Conservation (phyloP, 2,329 filamentous ascomycete genomes). For the Diaporthe batatas region DNA sequence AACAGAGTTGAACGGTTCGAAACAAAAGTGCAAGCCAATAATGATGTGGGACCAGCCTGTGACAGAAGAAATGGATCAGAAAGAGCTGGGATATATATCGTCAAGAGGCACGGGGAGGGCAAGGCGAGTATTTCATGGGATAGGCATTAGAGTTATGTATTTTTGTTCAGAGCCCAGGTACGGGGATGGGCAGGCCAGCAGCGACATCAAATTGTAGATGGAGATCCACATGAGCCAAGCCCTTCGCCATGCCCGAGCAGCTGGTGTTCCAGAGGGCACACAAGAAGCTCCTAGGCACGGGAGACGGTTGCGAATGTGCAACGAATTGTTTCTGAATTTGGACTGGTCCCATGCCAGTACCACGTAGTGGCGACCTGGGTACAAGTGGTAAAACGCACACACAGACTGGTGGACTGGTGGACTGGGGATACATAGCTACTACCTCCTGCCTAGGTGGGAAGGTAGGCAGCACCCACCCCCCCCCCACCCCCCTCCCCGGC, state of each 20-base stretch:
- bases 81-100: slow-evolving; percentile 16
- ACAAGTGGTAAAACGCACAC: neutral
- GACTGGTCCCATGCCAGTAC: slow-evolving; percentile 30
- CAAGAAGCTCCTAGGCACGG: slow-evolving; percentile 22
- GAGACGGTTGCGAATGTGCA: slow-evolving; percentile 19
- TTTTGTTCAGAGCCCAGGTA: neutral
- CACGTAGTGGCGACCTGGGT: slow-evolving; percentile 31
- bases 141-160: slow-evolving; percentile 13
- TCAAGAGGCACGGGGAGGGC: neutral
- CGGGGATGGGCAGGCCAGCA: slow-evolving; percentile 13
- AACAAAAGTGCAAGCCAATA: slow-evolving; percentile 19
- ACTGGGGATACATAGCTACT: too few relatives aligned
- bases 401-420: neutral
- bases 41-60: slow-evolving; percentile 32
- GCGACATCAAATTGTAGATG: slow-evolving; percentile 21
- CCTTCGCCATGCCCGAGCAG: slow-evolving; percentile 25
- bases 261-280: slow-evolving; percentile 34
- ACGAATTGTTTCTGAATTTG: slow-evolving; percentile 28
- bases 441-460: too few relatives aligned
- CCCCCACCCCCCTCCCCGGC: too few relatives aligned
- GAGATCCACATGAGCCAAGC: slow-evolving; percentile 41
- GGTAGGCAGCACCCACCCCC: too few relatives aligned
- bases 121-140: slow-evolving; percentile 7
- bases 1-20: slow-evolving; percentile 8
- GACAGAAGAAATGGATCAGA: slow-evolving; percentile 14